Evolutionary conservation across 1,284 basidiomycete species (phyloP).

Genomic region (Apiotrichum domesticum): DNA sequence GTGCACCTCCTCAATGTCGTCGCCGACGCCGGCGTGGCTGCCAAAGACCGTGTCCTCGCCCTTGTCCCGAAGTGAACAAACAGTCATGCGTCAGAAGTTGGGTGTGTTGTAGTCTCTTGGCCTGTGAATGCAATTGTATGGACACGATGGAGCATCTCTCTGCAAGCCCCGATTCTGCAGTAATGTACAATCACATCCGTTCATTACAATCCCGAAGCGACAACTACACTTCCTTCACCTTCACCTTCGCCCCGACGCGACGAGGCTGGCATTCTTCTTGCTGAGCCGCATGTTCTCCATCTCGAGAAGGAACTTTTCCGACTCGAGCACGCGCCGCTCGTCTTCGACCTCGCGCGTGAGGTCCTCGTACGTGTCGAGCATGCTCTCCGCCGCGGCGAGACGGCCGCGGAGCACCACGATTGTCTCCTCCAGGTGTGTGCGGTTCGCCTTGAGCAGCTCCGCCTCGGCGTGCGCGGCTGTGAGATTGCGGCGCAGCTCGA

Average conservation of each 20-base stretch:
- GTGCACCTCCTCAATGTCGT: background rate
- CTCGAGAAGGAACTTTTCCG: background rate
- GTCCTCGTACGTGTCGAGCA: conserved; percentile 1
- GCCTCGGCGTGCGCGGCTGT: background rate
- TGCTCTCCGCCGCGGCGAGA: background rate
- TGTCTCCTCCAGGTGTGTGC: background rate
- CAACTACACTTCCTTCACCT: too few relatives aligned
- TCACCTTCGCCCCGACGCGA: too few relatives aligned
- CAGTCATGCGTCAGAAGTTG: too few relatives aligned
- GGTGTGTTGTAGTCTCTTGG: too few relatives aligned
- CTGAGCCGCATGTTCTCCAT: background rate
- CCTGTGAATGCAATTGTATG: too few relatives aligned
- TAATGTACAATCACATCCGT: too few relatives aligned
- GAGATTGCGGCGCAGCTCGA: background rate
- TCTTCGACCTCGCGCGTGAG: background rate
- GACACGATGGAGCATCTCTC: too few relatives aligned
- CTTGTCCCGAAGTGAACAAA: background rate
- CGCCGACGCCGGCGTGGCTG: background rate
- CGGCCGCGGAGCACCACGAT: background rate
- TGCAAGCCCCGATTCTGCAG: too few relatives aligned
- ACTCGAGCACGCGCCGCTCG: background rate
- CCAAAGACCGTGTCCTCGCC: background rate
- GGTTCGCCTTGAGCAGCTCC: background rate
- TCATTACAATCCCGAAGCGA: too few relatives aligned
- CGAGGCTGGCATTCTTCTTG: background rate